These are phyloP conservation scores for Agastache rugosa DNA, from an alignment of 257 asterid species.

Conservation along the genomic window DNA sequence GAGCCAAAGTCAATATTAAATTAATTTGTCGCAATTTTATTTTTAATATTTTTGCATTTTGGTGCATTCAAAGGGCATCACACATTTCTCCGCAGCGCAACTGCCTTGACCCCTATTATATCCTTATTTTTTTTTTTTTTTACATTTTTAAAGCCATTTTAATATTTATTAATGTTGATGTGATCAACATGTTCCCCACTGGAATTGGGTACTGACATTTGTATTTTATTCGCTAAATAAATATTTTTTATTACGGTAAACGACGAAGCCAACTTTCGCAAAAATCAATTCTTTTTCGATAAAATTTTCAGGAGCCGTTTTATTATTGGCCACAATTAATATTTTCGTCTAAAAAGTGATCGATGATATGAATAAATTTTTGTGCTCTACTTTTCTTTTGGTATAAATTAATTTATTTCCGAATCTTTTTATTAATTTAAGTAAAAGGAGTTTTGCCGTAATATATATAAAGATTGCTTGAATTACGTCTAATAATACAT, in stretches of 20 bases:
- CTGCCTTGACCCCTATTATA: constrained; percentile 43
- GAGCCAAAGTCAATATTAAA: constrained; percentile 42
- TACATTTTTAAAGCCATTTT: background rate
- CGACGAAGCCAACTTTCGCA: constrained; percentile 1
- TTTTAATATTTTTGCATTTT: constrained; percentile 35
- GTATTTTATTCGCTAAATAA: background rate
- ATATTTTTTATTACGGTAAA: constrained; percentile 8
- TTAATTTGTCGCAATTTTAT: constrained; percentile 3
- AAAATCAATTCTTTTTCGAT: background rate
- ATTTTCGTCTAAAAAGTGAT: background rate
- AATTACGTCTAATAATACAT: no score
- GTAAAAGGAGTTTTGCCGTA: no score
- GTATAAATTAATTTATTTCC: background rate
- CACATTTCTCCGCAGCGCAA: constrained; percentile 55
- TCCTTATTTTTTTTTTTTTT: background rate
- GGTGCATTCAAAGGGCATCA: constrained; percentile 50
- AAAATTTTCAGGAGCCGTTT: background rate
- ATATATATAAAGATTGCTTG: no score
- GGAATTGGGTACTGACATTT: background rate
- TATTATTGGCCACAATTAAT: constrained; percentile 2
- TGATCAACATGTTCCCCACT: constrained; percentile 23
- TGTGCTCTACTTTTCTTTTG: background rate
- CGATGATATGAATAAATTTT: background rate
- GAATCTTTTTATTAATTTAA: no score
- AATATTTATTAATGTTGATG: background rate